Evolutionary conservation across 495 filamentous ascomycete genomes (phyloP), one percentile per base, ranked within the genome.

Genomic region (Penicillium parvum): DNA sequence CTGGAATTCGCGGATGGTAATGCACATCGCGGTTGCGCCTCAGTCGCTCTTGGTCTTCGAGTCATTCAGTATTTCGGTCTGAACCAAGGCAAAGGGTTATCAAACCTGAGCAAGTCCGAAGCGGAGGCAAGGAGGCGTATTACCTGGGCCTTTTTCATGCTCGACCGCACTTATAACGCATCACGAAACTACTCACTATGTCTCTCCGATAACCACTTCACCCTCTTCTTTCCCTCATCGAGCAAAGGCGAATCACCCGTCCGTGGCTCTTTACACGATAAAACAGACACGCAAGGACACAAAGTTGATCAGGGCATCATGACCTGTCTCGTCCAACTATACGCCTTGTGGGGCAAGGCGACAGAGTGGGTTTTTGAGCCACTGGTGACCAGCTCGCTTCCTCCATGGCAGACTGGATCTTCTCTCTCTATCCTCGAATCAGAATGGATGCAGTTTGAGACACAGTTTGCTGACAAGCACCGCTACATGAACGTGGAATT

Each of bases 401-500:
- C 56, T 5, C 59, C 59, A 1, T 63, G 59, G 59, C 56, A 54
- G 28, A 49, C 50, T 11, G 59, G 59, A 22, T 63, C 59, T 1
- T 43, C 59, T 7, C 40, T 60, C 10, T 47, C 56, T 6, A 43
- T 53, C 9, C 47, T 63, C 1, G 59, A 63, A 20, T 63, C 59
- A 7, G 56, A 60, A 23, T 63, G 59, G 59, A 42, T 63, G 49
- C 48, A 60, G 11, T 63, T 63, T 30, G 56, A 63, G 17, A 63
- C 56, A 2, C 53, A 53, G 23, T 63, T 63, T 27, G 53, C 53
- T 17, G 53, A 63, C 18, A 43, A 45, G 0, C 56, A 63, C 29
- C 56, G 59, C 7, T 63, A 63, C 22, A 53, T 54, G 9, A 57
- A 55, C 11, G 59, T 63, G 3, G 59, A 60, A 27, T 60, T 57